Conservation (phyloP, 2,329 filamentous ascomycete genomes). For the Volutella citrinella region DNA sequence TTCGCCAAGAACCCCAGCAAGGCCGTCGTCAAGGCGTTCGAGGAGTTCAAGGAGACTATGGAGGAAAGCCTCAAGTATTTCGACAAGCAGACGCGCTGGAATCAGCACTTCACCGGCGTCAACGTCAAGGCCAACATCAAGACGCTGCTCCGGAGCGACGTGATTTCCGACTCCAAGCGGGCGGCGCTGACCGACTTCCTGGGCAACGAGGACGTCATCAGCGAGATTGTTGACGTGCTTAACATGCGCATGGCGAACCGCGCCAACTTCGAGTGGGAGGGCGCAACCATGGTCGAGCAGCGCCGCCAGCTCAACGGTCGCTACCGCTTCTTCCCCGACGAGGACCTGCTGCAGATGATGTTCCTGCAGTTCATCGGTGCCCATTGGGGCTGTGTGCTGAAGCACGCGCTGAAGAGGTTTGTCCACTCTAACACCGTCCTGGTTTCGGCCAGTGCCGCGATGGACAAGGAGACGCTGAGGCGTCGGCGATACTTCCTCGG, state of each 20-base stretch:
- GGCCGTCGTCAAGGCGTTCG: constrained; percentile 18
- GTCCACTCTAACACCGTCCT: constrained; percentile 33
- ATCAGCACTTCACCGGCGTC: constrained; percentile 32
- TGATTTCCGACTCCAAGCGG: constrained; percentile 41
- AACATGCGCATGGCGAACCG: constrained; percentile 48
- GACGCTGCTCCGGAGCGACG: constrained; percentile 41
- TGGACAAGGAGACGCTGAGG: constrained; percentile 25
- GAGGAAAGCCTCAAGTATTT: no score
- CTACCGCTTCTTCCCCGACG: constrained; percentile 50
- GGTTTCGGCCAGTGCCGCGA: constrained; percentile 30
- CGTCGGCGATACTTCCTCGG: no score
- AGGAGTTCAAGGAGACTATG: constrained; percentile 27
- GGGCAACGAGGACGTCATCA: constrained; percentile 38
- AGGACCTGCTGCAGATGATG: constrained; percentile 49
- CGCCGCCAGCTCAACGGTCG: constrained; percentile 46
- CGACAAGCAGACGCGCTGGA: constrained; percentile 26
- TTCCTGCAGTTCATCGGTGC: constrained; percentile 50
- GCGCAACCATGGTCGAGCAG: constrained; percentile 39
- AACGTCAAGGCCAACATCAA: constrained; percentile 39
- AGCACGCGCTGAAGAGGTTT: constrained; percentile 30
- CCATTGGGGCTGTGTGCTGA: constrained; percentile 45
- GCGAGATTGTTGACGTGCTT: constrained; percentile 50
- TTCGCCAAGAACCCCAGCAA: constrained; percentile 32
- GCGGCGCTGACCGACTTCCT: constrained; percentile 42
- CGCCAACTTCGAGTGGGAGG: constrained; percentile 45